Base-by-base conservation (phyloP, 2,329 filamentous ascomycete species). In the Cytospora piceicola region DNA sequence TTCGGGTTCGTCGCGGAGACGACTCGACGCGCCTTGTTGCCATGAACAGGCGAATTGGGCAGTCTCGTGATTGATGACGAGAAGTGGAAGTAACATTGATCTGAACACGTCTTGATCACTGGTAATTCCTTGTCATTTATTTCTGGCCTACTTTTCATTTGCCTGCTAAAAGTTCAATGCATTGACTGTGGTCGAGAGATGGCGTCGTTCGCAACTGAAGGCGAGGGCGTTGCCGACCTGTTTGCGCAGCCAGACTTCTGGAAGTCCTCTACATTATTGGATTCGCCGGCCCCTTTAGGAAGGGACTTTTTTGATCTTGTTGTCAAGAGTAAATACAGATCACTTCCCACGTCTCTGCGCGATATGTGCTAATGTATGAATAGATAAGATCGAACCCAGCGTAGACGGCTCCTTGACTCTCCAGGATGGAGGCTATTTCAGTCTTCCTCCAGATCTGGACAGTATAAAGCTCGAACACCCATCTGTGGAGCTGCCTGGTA, bases 201-300 rank as follows among this genome's bases (percentile, higher is more conserved):
- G 59, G 49, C 69, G 42, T 64, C 63, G 61, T 64, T 65, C n/a
- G 61, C 68, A 24, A 82, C 80, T 77, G 74, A 75, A 63, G 75
- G 81, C 61, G 75, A 81, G 67, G 78, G 82, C 51, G 73, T 77
- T 62, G 80, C 83, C 57, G 77, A 89, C 72, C 82, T 88, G 36
- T 92, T 92, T 72, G 82, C 84, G 49, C 86, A 88, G 55, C 86
- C 86, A 49, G 81, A 88, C 72, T 83, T 90, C 67, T 87, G 84
- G 82, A 79, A 79, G 63, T 77, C 81, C 30, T 86, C 88, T 2
- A 80, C 77, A 70, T 82, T 83, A 75, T 75, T 85, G 46, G 75
- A 80, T 9, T 68, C 75, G 27, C 55, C 68, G 2, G 22, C 68
- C 20, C 66, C 63, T 52, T 36, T 68, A 15, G 66, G 22, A 46